Base-by-base conservation (phyloP, 345 rosid species). In the Pistacia vera region DNA sequence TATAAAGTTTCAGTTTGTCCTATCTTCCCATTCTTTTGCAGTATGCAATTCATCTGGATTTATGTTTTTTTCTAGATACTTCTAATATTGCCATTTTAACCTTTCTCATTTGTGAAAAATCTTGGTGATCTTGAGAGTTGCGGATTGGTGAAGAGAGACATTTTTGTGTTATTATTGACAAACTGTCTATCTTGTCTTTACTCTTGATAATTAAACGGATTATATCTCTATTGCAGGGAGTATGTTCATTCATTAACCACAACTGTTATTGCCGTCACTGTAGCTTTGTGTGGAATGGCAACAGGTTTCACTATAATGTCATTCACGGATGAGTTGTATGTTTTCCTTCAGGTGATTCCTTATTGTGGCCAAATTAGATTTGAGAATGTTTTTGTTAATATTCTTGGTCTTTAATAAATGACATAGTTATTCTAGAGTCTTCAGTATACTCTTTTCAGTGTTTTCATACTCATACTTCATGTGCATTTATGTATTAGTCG, bases 271-370 rank as follows among this genome's bases (percentile, higher is more conserved):
- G 81, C 86, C 82, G 83, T 89, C 69, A 89, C 97, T 72, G 78
- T 73, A 56, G 81, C 85, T 79, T 80, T 89, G 71, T 74, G 78
- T 81, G 93, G 89, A 79, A 56, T 83, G 82, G 89, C 90, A 61
- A 52, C 80, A 68, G 97, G 98, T 66, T 80, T 90, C 62, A 79
- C 79, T 64, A 66, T 86, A 68, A 68, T 86, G 68, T 80, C 83
- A 73, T 85, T 66, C 77, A 80, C 85, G 79, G 97, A 93, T 77
- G 97, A 90, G 77, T 70, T 88, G 78, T 77, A 61, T 82, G 87
- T 83, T 81, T 76, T 83, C 70, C 82, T 82, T 86, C 86, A 93
- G 99, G 99, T 95, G 81, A 81, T 63, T 54, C 20, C 44, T 76
- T 70, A 35, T 10, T 68, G 25, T 17, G 70, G 25, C 25, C 57